A percentile compares a stretch with the other conserved stretches of the same genome.
phyloP scores from a whole-genome alignment of 257 asterid genomes.

The Solanum raphanifolium region DNA sequence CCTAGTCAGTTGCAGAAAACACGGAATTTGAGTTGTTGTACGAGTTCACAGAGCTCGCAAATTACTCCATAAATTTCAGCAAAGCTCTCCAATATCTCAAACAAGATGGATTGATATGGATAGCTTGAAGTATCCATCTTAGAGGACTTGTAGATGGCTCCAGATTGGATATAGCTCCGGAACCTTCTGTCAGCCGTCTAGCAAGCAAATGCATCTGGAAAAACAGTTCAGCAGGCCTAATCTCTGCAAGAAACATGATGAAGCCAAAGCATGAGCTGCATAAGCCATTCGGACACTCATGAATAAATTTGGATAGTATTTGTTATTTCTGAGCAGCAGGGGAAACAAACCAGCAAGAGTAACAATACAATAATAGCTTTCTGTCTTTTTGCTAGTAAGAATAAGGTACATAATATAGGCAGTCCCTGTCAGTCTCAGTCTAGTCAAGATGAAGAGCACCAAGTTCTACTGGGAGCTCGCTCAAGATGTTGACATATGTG shows the following conservation, averaged over 20 bases:
- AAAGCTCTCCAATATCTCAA: conserved; percentile 77
- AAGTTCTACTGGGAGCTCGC: not conserved
- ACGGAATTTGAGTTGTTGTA: not conserved
- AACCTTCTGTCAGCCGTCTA: conserved; percentile 14
- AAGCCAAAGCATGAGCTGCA: not conserved
- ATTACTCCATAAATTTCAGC: not conserved
- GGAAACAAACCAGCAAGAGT: not conserved
- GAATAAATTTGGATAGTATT: not conserved
- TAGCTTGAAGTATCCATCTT: conserved; percentile 66
- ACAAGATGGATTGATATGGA: conserved; percentile 77
- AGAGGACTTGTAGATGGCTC: conserved; percentile 17
- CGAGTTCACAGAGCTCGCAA: not conserved
- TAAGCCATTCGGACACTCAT: not conserved
- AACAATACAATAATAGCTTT: not conserved
- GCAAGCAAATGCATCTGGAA: conserved; percentile 82
- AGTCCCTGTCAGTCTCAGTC: not conserved
- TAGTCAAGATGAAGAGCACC: not conserved
- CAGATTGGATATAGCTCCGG: conserved; percentile 10
- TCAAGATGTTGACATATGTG: not conserved
- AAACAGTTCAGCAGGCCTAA: conserved; percentile 71
- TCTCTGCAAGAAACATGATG: conserved; percentile 36
- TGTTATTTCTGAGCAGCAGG: not conserved
- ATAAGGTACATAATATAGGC: not conserved
- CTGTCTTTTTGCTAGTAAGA: not conserved
- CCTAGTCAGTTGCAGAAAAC: not conserved